Percentiles rank a stretch among this genome's conserved stretches.
These are phyloP conservation scores for Neonectria ditissima DNA, from an alignment of 2,329 filamentous ascomycete species.

Conservation along the genomic window DNA sequence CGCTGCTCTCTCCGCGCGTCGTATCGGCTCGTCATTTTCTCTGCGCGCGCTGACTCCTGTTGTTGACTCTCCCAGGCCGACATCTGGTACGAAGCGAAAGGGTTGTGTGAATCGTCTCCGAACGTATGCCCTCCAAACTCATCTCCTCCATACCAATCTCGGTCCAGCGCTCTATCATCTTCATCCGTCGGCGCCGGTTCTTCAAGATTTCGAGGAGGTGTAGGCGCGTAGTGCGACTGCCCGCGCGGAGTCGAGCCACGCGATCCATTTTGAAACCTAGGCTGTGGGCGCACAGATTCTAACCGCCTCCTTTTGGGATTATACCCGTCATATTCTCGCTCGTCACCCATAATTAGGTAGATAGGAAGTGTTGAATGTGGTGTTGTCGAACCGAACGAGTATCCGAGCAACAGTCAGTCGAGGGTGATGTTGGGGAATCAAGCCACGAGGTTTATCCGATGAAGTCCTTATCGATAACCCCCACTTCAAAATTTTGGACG, in stretches of 20 bases:
- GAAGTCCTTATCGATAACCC: constrained; percentile 55
- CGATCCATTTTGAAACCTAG: constrained; percentile 49
- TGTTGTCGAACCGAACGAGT: constrained; percentile 4
- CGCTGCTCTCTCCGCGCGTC: constrained; percentile 82
- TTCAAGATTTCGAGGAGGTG: constrained; percentile 56
- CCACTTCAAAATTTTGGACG: constrained; percentile 52
- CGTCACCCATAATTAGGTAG: constrained; percentile 48
- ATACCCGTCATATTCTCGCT: constrained; percentile 53
- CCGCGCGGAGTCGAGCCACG: constrained; percentile 50
- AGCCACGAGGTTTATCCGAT: constrained; percentile 42
- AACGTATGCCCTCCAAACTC: constrained; percentile 85
- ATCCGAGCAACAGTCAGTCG: constrained; percentile 3
- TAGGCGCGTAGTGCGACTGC: constrained; percentile 55
- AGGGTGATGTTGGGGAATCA: constrained; percentile 18
- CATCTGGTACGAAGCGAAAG: constrained; percentile 82
- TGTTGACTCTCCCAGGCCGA: constrained; percentile 80
- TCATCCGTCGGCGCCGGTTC: constrained; percentile 73
- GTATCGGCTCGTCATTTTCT: constrained; percentile 81
- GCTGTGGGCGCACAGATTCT: constrained; percentile 47
- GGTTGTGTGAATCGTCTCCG: constrained; percentile 93
- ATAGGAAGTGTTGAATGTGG: constrained; percentile 10
- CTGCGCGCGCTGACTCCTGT: constrained; percentile 80
- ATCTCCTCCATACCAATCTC: constrained; percentile 93
- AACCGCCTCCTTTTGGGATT: constrained; percentile 55
- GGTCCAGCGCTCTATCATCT: constrained; percentile 81